phyloP scores from a whole-genome alignment of 768 basidiomycete genomes.

The Xerocomellus dryophilus region DNA sequence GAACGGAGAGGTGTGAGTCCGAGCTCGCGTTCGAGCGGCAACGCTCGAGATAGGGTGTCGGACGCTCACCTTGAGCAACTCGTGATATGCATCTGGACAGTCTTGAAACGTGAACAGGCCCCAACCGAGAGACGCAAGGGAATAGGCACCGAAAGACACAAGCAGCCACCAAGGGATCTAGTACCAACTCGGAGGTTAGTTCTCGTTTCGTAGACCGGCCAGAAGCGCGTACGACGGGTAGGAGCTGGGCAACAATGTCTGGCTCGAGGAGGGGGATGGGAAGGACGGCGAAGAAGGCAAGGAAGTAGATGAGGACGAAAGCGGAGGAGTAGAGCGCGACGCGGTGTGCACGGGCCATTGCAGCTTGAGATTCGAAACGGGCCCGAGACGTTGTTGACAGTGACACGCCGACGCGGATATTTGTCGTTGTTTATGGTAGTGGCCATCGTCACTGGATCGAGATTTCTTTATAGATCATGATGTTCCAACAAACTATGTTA shows the following conservation, averaged over 20 bases:
- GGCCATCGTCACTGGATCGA: no score
- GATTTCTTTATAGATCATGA: no score
- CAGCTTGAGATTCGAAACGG: not conserved
- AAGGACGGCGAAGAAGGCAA: conserved; percentile 11
- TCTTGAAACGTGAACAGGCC: conserved; percentile 72
- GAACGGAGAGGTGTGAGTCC: not conserved
- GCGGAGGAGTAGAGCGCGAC: conserved; percentile 46
- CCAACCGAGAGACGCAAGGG: conserved; percentile 72
- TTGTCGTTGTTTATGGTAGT: no score
- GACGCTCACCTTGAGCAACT: conserved; percentile 50
- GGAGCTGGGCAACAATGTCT: not conserved
- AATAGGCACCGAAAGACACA: conserved; percentile 76
- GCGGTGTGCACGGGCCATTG: conserved; percentile 63
- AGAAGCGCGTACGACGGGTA: conserved; percentile 12
- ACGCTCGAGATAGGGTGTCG: no score
- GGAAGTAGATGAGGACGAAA: conserved; percentile 43
- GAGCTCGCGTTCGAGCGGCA: not conserved
- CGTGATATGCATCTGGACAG: conserved; percentile 75
- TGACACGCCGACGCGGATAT: no score
- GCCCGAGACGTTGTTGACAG: no score
- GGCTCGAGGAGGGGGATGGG: conserved; percentile 17
- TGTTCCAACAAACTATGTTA: not conserved
- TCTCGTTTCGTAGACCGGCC: not conserved
- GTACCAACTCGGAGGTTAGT: not conserved
- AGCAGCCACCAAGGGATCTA: conserved; percentile 84